A percentile compares a stretch with the other conserved stretches of the same genome.
Evolutionary conservation across 192 early-diverging fungal genomes (phyloP).

Genomic region (Backusella liffmaniae): DNA sequence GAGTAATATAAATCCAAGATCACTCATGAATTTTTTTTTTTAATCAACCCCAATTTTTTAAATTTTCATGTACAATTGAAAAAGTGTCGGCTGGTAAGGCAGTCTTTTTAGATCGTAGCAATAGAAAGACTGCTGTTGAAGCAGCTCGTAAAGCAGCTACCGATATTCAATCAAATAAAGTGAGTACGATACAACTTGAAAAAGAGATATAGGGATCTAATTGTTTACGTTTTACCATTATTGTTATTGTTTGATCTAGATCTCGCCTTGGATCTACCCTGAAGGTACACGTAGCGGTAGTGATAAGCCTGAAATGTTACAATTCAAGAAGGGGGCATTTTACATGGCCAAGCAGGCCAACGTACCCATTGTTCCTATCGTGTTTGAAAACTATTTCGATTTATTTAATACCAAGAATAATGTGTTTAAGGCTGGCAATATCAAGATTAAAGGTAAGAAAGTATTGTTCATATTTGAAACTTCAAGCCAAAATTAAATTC

Average conservation of each 20-base stretch:
- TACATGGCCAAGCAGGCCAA: conserved; percentile 84
- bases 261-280: conserved; percentile 82
- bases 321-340: conserved; percentile 97
- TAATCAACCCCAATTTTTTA: not conserved
- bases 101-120: conserved; percentile 85
- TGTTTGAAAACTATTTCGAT: conserved; percentile 66
- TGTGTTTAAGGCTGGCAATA: conserved; percentile 48
- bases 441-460: conserved; percentile 55
- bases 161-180: conserved; percentile 69
- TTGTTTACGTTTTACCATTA: not conserved
- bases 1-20: not conserved
- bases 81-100: conserved; percentile 72
- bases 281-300: conserved; percentile 86
- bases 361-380: conserved; percentile 88
- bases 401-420: conserved; percentile 54
- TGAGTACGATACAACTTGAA: conserved; percentile 23
- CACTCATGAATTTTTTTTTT: conserved; percentile 11
- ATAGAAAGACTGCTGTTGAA: conserved; percentile 73
- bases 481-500: not conserved
- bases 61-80: not conserved
- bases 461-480: not conserved
- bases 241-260: conserved; percentile 32
- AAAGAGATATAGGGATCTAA: not conserved
- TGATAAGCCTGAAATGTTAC: conserved; percentile 65
- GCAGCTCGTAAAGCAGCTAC: conserved; percentile 72